Conservation (phyloP, 768 basidiomycete species). For the Hygrophorus pudorinus region DNA sequence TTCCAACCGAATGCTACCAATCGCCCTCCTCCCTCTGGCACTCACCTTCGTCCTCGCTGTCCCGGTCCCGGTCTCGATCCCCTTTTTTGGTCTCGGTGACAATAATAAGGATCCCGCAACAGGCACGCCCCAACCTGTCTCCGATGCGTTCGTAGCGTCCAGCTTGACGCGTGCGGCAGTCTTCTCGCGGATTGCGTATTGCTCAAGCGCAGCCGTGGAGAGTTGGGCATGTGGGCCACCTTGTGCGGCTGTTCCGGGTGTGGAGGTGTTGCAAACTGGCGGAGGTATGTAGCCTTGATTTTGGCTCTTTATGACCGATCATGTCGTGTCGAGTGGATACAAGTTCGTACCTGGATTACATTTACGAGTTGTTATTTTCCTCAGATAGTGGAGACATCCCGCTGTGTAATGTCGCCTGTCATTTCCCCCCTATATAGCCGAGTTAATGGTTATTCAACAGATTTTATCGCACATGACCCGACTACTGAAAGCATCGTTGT, state of each 20-base stretch:
- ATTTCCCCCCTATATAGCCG: not conserved
- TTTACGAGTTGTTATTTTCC: no score
- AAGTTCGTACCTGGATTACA: no score
- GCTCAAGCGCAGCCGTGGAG: slow-evolving; percentile 20
- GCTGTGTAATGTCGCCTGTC: slow-evolving; percentile 15
- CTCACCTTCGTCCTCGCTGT: no score
- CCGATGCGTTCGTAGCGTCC: no score
- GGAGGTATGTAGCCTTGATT: slow-evolving; percentile 21
- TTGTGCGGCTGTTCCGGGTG: slow-evolving; percentile 19
- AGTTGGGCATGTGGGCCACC: slow-evolving; percentile 24
- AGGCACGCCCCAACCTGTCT: no score
- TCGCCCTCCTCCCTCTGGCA: no score
- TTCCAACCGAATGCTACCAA: no score
- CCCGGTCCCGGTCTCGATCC: no score
- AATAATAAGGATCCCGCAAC: no score
- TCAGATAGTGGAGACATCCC: slow-evolving; percentile 21
- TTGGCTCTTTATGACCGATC: not conserved
- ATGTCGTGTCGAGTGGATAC: no score
- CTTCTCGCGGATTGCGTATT: slow-evolving; percentile 29
- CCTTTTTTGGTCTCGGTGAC: no score
- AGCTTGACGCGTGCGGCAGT: slow-evolving; percentile 18
- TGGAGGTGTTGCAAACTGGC: slow-evolving; percentile 20
- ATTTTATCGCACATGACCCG: slow-evolving; percentile 28
- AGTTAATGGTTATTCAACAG: slow-evolving; percentile 11
- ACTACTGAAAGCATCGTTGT: slow-evolving; percentile 25